A percentile compares a stretch with the other conserved stretches of the same genome.
Evolutionary conservation across 257 asterid genomes (phyloP).

Genomic region (Nicotiana benthamiana): DNA sequence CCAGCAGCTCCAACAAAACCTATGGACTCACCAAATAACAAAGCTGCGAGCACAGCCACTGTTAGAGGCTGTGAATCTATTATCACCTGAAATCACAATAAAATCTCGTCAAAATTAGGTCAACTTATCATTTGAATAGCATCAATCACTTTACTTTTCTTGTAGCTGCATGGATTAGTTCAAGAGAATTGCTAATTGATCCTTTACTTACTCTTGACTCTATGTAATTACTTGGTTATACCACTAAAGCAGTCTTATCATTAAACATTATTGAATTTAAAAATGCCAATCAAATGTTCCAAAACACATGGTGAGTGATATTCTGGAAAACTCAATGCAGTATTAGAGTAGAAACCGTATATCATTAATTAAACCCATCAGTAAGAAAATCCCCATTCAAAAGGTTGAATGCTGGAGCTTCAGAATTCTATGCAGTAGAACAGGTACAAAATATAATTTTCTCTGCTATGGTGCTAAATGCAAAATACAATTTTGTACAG

Average conservation of each 20-base stretch:
- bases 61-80: conserved; percentile 98
- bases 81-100: conserved; percentile 53
- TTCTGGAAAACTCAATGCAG: background rate
- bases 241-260: background rate
- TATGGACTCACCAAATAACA: conserved; percentile 81
- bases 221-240: background rate
- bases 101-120: conserved; percentile 9
- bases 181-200: background rate
- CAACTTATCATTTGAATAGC: background rate
- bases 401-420: background rate
- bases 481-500: background rate
- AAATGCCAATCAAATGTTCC: background rate
- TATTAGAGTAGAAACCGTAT: background rate
- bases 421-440: background rate
- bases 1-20: conserved; percentile 75
- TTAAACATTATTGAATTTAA: background rate
- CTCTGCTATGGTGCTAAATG: background rate
- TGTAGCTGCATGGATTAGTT: background rate
- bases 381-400: background rate
- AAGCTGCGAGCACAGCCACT: conserved; percentile 83
- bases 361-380: background rate
- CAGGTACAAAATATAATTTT: background rate
- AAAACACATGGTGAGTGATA: background rate
- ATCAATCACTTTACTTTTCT: background rate
- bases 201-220: background rate